Percentiles rank a stretch among this genome's conserved stretches.
These are phyloP conservation scores for Gigaspora rosea DNA, from an alignment of 192 early-diverging fungal species.

Conservation along the genomic window DNA sequence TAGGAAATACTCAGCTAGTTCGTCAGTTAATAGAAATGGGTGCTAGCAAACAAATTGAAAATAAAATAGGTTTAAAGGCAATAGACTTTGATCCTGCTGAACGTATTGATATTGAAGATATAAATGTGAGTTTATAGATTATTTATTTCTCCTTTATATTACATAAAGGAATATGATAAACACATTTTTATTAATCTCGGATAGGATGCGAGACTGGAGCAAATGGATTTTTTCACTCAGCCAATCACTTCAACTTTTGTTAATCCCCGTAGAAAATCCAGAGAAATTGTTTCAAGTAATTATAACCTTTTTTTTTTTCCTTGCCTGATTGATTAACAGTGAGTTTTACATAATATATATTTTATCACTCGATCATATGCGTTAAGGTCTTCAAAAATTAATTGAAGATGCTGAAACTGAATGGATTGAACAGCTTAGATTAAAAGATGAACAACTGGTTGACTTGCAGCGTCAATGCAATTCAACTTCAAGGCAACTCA, in stretches of 20 bases:
- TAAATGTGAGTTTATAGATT: neutral
- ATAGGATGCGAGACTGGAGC: neutral
- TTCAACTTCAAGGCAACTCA: constrained; percentile 56
- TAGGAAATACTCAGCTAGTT: constrained; percentile 70
- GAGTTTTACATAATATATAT: neutral
- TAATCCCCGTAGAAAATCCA: constrained; percentile 37
- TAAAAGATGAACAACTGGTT: constrained; percentile 58
- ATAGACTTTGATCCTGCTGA: constrained; percentile 55
- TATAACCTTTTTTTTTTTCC: neutral
- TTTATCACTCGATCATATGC: neutral
- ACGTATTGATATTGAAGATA: constrained; percentile 1
- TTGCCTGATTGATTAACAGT: neutral
- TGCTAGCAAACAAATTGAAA: constrained; percentile 70
- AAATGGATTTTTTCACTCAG: constrained; percentile 17
- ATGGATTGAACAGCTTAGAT: constrained; percentile 58
- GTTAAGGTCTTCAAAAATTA: constrained; percentile 63
- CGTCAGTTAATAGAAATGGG: constrained; percentile 76
- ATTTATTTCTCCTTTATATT: neutral
- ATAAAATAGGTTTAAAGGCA: constrained; percentile 78
- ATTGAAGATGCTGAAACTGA: constrained; percentile 71
- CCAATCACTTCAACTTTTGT: constrained; percentile 27
- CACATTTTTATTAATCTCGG: neutral
- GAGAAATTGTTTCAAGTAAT: constrained; percentile 46
- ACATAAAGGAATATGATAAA: neutral
- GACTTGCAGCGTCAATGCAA: constrained; percentile 57